Conservation (phyloP, 2,329 filamentous ascomycete species). For the Ophiosphaerella narmari region DNA sequence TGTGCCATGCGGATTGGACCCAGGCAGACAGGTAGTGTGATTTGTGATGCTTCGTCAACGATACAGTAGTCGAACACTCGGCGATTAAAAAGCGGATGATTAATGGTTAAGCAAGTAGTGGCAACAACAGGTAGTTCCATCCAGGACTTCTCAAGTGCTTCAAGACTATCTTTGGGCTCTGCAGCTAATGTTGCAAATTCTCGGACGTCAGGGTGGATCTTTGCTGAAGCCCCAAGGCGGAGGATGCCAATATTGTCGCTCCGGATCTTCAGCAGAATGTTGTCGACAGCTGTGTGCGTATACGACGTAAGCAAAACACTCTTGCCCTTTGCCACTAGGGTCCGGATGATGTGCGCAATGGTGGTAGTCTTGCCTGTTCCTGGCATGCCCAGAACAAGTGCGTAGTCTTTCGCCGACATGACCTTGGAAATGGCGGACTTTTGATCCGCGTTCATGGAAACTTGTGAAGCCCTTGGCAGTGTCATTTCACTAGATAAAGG, state of each 20-base stretch:
- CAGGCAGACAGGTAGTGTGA: conserved; percentile 91
- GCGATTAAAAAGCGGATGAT: conserved; percentile 84
- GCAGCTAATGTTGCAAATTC: conserved; percentile 81
- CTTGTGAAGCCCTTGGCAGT: conserved; percentile 57
- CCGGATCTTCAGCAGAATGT: conserved; percentile 91
- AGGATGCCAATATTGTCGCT: conserved; percentile 77
- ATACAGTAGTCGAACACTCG: conserved; percentile 97
- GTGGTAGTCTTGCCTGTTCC: conserved; percentile 98
- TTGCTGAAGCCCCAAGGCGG: conserved; percentile 81
- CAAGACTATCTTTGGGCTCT: conserved; percentile 73
- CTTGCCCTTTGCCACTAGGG: conserved; percentile 85
- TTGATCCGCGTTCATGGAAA: conserved; percentile 84
- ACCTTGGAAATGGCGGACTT: conserved; percentile 87
- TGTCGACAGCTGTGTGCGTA: conserved; percentile 97
- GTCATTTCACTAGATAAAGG: conserved; percentile 64
- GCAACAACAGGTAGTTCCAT: conserved; percentile 87
- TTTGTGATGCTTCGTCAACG: conserved; percentile 96
- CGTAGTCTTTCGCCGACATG: conserved; percentile 93
- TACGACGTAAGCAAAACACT: conserved; percentile 93
- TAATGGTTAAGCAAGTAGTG: conserved; percentile 91
- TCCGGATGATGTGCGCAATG: conserved; percentile 94
- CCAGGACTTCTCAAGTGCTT: conserved; percentile 83
- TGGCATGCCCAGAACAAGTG: conserved; percentile 96
- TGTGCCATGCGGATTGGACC: conserved; percentile 91
- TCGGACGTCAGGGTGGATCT: conserved; percentile 86